These are phyloP conservation scores for Fragilaria crotonensis DNA, from an alignment of 108 stramenopile species.

Conservation along the genomic window DNA sequence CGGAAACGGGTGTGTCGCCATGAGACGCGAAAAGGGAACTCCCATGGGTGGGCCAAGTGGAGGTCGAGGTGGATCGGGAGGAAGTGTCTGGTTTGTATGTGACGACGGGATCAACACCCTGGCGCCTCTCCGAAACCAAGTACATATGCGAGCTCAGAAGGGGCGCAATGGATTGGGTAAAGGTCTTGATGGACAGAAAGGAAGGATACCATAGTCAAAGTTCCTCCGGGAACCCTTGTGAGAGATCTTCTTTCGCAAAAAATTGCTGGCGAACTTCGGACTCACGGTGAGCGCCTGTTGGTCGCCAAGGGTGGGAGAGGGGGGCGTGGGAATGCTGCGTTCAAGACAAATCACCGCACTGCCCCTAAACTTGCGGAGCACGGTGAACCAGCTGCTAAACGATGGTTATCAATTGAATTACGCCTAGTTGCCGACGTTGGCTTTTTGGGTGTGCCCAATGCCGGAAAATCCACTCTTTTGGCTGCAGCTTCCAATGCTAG, in stretches of 20 bases:
- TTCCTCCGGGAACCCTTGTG: slow-evolving; percentile 93
- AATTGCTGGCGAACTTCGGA: slow-evolving; percentile 82
- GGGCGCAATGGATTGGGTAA: slow-evolving; percentile 88
- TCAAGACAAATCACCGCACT: slow-evolving; percentile 75
- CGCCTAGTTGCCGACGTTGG: slow-evolving; percentile 96
- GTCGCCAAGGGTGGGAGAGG: slow-evolving; percentile 92
- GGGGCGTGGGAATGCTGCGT: slow-evolving; percentile 92
- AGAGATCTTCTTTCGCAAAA: slow-evolving; percentile 78
- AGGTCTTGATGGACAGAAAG: slow-evolving; percentile 62
- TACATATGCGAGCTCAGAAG: slow-evolving; percentile 70
- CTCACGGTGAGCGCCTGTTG: slow-evolving; percentile 68
- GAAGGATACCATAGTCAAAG: slow-evolving; percentile 59
- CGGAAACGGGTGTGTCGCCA: slow-evolving; percentile 93
- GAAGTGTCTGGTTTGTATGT: slow-evolving; percentile 71
- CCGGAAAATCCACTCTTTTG: slow-evolving; percentile 95
- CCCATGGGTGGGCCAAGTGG: slow-evolving; percentile 89
- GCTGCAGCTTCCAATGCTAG: slow-evolving; percentile 77
- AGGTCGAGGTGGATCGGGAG: slow-evolving; percentile 85
- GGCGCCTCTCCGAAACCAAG: slow-evolving; percentile 62
- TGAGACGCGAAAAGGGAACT: slow-evolving; percentile 88
- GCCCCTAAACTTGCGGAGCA: slow-evolving; percentile 86
- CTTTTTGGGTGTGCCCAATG: slow-evolving; percentile 96
- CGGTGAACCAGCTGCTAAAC: slow-evolving; percentile 83
- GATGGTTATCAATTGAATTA: slow-evolving; percentile 88
- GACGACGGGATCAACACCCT: slow-evolving; percentile 85